Conservation (phyloP, 192 early-diverging fungal genomes). For the Coemansia pectinata region DNA sequence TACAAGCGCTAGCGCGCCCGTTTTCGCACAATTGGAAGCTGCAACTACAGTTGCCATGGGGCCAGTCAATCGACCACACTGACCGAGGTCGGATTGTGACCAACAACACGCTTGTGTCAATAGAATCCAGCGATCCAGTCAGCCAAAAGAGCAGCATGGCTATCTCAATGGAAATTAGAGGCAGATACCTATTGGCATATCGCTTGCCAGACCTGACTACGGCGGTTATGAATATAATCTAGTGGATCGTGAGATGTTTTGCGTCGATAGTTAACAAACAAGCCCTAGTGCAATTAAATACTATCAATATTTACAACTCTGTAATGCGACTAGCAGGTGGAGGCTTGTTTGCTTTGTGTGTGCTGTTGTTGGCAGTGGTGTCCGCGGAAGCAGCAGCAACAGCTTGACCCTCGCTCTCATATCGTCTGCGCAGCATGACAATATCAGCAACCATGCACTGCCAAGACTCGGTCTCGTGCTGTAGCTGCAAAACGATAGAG, state of each 20-base stretch:
- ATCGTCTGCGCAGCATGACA: constrained; percentile 31
- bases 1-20: constrained; percentile 36
- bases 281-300: background rate
- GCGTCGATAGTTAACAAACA: background rate
- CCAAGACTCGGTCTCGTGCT: constrained; percentile 28
- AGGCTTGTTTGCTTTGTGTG: background rate
- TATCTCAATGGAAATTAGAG: constrained; percentile 28
- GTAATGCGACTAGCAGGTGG: background rate
- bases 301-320: background rate
- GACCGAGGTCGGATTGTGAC: constrained; percentile 26
- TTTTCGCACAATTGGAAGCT: constrained; percentile 49
- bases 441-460: constrained; percentile 42
- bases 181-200: constrained; percentile 25
- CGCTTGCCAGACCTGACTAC: constrained; percentile 29
- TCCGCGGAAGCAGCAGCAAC: background rate
- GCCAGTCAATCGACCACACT: constrained; percentile 39
- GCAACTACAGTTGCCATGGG: constrained; percentile 30
- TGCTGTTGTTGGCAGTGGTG: background rate
- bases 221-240: background rate
- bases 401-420: constrained; percentile 25
- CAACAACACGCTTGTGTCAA: constrained; percentile 15
- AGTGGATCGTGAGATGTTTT: background rate
- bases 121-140: constrained; percentile 1
- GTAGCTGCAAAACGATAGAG: constrained; percentile 39
- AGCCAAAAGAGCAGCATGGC: constrained; percentile 20